Evolutionary conservation across 75 land plant genomes (phyloP), one percentile per base, ranked within the genome.

Genomic region (Selaginella moellendorffii): DNA sequence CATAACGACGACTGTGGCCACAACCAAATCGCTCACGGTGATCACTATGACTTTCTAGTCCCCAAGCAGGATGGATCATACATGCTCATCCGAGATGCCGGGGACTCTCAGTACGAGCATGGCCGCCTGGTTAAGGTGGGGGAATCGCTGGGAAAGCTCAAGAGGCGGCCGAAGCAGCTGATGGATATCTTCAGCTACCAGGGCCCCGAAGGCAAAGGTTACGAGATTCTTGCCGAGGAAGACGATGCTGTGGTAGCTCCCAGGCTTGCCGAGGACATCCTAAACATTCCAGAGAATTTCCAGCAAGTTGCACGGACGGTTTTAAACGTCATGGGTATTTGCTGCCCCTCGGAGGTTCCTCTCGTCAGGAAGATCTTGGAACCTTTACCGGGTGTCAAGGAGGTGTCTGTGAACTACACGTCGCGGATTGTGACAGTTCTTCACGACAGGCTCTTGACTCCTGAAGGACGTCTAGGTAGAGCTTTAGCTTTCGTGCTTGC

Each of bases 331-430:
- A 25, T 82, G 71, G 97, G 97, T 0, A 65, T 90, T 2, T 90
- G 97, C 54, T 90, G 97, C 36, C 72, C 92, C 0, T 76, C 87
- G 0, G 97, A 90, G 54, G 85, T 79, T 51, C 76, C 85, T 0
- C 69, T 90, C 10, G 71, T 90, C 12, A 86, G 82, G 72, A 82
- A 69, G 53, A 63, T 84, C 1, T 31, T 90, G 23, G 76, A 76
- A 53, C 76, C 83, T 21, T 54, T 87, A n/a, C 80, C 81, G 0
- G 97, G 97, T 14, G 79, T 91, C 1, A 65, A 84, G 31, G 68
- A 81, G 27, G 77, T 91, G 18, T 79, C 84, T 17, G 84, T 91
- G 0, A 79, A 84, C 31, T 81, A 84, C 25, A 77, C 93, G 0
- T 67, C 88, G 5, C 80, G 65, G 63, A 87, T 87, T 0, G 82